Percentiles rank a stretch among this genome's conserved stretches.
phyloP scores from a whole-genome alignment of 306 rosid species.

The Cercis canadensis region DNA sequence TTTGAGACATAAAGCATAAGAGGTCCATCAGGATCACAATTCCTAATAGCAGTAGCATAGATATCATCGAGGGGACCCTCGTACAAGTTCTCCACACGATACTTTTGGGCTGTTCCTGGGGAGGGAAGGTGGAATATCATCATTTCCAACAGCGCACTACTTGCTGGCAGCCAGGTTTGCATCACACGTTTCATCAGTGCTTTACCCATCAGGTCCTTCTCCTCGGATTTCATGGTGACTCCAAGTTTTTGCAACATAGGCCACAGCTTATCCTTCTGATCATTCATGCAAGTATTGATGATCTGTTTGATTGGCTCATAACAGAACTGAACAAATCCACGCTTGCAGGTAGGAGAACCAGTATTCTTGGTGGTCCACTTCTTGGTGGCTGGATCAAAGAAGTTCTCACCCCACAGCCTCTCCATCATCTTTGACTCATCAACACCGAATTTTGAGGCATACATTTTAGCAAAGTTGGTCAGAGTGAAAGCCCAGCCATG shows the following conservation, averaged over 20 bases:
- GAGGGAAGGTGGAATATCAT: constrained; percentile 70
- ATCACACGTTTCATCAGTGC: constrained; percentile 65
- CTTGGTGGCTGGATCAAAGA: constrained; percentile 41
- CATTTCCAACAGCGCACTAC: constrained; percentile 61
- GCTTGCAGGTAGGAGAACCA: constrained; percentile 33
- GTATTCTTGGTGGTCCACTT: constrained; percentile 44
- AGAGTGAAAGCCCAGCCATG: constrained; percentile 72
- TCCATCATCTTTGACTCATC: constrained; percentile 55
- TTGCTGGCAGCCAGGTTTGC: constrained; percentile 73
- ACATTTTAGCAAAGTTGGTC: constrained; percentile 67
- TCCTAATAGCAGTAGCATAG: constrained; percentile 63
- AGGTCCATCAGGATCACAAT: constrained; percentile 66
- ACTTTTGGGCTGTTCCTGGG: constrained; percentile 55
- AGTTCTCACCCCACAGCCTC: constrained; percentile 43
- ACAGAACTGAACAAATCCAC: constrained; percentile 59
- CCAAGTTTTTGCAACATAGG: constrained; percentile 64
- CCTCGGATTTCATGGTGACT: constrained; percentile 62
- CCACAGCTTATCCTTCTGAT: constrained; percentile 68
- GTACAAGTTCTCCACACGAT: constrained; percentile 69
- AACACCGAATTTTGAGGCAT: constrained; percentile 67
- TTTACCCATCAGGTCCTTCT: constrained; percentile 61
- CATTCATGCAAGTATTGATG: constrained; percentile 62
- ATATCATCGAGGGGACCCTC: constrained; percentile 69
- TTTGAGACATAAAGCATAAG: constrained; percentile 72
- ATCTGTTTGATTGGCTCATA: constrained; percentile 69